Evolutionary conservation across 2,329 filamentous ascomycete genomes (phyloP).

Genomic region (Diplocarpon mali): DNA sequence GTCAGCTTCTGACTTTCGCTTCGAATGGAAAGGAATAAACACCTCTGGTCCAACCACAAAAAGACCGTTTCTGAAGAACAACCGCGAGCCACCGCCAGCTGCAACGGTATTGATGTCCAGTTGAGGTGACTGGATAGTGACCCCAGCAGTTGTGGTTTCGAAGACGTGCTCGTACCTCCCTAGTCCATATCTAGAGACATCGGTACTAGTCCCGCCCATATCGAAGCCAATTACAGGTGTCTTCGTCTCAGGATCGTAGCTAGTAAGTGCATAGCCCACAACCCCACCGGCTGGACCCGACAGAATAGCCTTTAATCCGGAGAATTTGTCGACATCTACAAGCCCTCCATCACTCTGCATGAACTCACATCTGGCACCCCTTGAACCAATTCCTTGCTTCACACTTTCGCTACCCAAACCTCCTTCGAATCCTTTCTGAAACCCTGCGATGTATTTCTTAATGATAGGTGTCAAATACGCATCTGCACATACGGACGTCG

Average conservation of each 20-base stretch:
- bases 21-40: neutral
- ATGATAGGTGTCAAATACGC: conserved; percentile 65
- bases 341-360: conserved; percentile 66
- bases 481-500: conserved; percentile 62
- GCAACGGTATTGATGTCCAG: conserved; percentile 93
- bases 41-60: conserved; percentile 84
- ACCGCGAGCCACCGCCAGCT: conserved; percentile 71
- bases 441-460: conserved; percentile 61
- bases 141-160: conserved; percentile 87
- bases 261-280: conserved; percentile 84
- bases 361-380: conserved; percentile 78
- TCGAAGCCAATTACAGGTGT: conserved; percentile 89
- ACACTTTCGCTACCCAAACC: conserved; percentile 69
- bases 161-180: conserved; percentile 89
- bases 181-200: conserved; percentile 77
- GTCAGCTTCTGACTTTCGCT: neutral
- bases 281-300: conserved; percentile 90
- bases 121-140: conserved; percentile 85
- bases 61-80: conserved; percentile 82
- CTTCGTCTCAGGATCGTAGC: conserved; percentile 72
- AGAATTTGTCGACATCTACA: conserved; percentile 69
- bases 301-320: conserved; percentile 72
- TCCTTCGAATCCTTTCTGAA: conserved; percentile 70
- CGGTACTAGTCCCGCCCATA: conserved; percentile 89
- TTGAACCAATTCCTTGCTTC: conserved; percentile 49